Evolutionary conservation across 75 land plant genomes (phyloP).

Genomic region (Pseudotsuga menziesii): DNA sequence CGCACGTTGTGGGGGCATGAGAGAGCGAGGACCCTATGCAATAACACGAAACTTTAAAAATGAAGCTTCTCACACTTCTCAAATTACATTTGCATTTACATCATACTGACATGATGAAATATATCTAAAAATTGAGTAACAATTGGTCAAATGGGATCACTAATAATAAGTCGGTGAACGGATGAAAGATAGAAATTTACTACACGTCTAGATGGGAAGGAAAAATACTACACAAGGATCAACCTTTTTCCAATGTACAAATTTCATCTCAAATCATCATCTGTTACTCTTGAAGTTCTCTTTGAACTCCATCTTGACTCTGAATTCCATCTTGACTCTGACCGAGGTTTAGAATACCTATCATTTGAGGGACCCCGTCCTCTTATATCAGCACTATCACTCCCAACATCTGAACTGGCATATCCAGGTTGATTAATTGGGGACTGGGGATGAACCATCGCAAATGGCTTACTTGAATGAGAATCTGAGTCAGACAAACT

Average conservation of each 20-base stretch:
- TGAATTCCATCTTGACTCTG: constrained; percentile 8
- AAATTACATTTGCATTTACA: background rate
- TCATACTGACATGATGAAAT: background rate
- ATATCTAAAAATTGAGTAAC: background rate
- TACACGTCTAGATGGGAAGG: background rate
- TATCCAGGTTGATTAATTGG: constrained; percentile 29
- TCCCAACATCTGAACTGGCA: constrained; percentile 38
- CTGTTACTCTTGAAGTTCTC: constrained; percentile 6
- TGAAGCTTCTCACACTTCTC: background rate
- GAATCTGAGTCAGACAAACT: constrained; percentile 31
- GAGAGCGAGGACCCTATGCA: no score
- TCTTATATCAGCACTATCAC: constrained; percentile 24
- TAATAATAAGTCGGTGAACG: background rate
- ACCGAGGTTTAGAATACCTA: background rate
- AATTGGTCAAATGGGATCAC: background rate
- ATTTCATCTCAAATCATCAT: constrained; percentile 9
- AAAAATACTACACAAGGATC: background rate
- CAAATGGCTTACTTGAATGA: constrained; percentile 28
- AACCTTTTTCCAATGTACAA: background rate
- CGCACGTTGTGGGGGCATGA: background rate
- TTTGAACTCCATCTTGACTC: constrained; percentile 9
- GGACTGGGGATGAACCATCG: constrained; percentile 23
- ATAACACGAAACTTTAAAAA: background rate
- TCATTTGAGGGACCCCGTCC: constrained; percentile 9
- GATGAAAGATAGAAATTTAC: constrained; percentile 1